Conservation (phyloP, 1,139 yeast species). For the Keqinozyma sinolaborantium region DNA sequence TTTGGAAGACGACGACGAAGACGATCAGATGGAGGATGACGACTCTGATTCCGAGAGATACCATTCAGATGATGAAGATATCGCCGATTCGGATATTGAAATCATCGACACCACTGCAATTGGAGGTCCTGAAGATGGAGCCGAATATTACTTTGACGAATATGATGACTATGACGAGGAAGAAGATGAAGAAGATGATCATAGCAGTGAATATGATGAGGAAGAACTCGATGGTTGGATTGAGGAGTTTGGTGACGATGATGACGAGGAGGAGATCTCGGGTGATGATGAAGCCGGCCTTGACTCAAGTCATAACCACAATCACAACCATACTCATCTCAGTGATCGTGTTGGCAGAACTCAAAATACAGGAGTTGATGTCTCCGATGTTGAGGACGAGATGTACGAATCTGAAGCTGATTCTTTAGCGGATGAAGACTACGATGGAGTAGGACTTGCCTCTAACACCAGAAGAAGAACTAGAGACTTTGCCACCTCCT, state of each 20-base stretch:
- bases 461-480: slow-evolving; percentile 13
- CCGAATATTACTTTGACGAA: slow-evolving; percentile 29
- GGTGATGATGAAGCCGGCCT: slow-evolving; percentile 22
- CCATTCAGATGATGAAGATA: slow-evolving; percentile 10
- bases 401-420: slow-evolving; percentile 21
- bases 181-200: slow-evolving; percentile 26
- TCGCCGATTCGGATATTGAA: slow-evolving; percentile 27
- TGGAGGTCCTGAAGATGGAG: slow-evolving; percentile 18
- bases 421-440: slow-evolving; percentile 19
- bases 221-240: slow-evolving; percentile 45
- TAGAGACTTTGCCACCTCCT: slow-evolving; percentile 19
- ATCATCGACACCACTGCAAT: slow-evolving; percentile 41
- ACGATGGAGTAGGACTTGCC: slow-evolving; percentile 12
- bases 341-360: slow-evolving; percentile 1
- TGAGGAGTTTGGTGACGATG: slow-evolving; percentile 35
- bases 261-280: slow-evolving; percentile 19
- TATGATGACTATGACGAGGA: slow-evolving; percentile 29
- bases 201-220: slow-evolving; percentile 33
- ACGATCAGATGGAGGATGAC: slow-evolving; percentile 13
- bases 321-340: neutral
- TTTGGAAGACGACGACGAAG: slow-evolving; percentile 17
- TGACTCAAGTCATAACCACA: slow-evolving; percentile 6
- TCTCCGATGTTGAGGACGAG: slow-evolving; percentile 8
- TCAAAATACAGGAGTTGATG: neutral
- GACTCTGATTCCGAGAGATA: slow-evolving; percentile 10